Evolutionary conservation across 805 yeast genomes (phyloP).

Genomic region (Kazachstania psychrophila): DNA sequence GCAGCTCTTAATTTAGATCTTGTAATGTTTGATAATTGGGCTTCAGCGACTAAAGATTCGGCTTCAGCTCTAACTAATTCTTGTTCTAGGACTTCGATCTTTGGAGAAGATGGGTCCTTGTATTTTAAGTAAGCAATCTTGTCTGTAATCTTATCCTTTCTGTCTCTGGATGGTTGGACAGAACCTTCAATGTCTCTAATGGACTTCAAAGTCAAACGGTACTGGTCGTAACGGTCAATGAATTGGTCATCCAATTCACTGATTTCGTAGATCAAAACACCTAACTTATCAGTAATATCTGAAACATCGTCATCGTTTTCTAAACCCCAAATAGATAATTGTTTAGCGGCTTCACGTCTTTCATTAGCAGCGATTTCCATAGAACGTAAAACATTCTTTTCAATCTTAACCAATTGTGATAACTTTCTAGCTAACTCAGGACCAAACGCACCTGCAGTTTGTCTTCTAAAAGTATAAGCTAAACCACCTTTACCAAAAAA

Average conservation of each 20-base stretch:
- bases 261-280: constrained; percentile 71
- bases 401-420: constrained; percentile 68
- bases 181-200: constrained; percentile 80
- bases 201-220: constrained; percentile 72
- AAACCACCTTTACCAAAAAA: constrained; percentile 79
- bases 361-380: constrained; percentile 69
- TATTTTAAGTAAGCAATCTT: constrained; percentile 76
- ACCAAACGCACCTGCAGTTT: constrained; percentile 70
- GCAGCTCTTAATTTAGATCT: constrained; percentile 82
- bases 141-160: constrained; percentile 77
- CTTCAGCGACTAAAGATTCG: constrained; percentile 84
- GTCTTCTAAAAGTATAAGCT: constrained; percentile 52
- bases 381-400: constrained; percentile 71
- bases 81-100: constrained; percentile 73
- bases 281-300: constrained; percentile 80
- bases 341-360: constrained; percentile 74
- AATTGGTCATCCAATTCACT: constrained; percentile 83
- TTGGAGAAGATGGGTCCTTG: constrained; percentile 76
- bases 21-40: constrained; percentile 81
- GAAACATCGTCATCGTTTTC: constrained; percentile 78
- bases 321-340: constrained; percentile 79
- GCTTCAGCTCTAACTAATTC: constrained; percentile 89
- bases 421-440: constrained; percentile 73
- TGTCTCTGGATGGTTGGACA: constrained; percentile 81
- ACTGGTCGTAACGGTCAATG: constrained; percentile 78